Conservation (phyloP, 2,329 filamentous ascomycete species). For the Alternaria sp. region DNA sequence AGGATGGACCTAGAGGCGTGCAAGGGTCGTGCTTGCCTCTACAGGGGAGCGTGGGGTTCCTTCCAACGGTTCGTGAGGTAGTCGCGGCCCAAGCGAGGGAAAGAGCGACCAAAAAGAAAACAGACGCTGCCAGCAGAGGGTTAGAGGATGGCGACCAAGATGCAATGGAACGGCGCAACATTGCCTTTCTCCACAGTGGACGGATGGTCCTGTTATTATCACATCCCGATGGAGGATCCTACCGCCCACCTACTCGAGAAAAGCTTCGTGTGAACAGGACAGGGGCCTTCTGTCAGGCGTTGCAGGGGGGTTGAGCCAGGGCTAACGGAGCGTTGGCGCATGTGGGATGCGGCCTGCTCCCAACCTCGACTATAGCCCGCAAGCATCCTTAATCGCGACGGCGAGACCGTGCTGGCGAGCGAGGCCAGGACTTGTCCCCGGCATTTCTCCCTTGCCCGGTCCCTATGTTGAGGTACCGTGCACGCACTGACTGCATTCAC, state of each 20-base stretch:
- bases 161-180: neutral
- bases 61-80: conserved; percentile 40
- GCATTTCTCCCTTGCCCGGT: conserved; percentile 21
- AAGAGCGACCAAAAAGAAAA: conserved; percentile 26
- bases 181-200: conserved; percentile 1
- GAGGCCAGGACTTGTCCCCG: conserved; percentile 25
- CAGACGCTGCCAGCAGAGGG: conserved; percentile 7
- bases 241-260: conserved; percentile 19
- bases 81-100: conserved; percentile 36
- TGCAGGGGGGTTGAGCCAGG: conserved; percentile 29
- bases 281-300: conserved; percentile 28
- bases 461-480: conserved; percentile 16
- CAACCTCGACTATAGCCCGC: conserved; percentile 16
- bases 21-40: conserved; percentile 44
- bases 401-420: conserved; percentile 24
- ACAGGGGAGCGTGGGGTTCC: conserved; percentile 33
- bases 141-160: neutral
- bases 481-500: conserved; percentile 16
- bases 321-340: conserved; percentile 33
- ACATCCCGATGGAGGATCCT: conserved; percentile 21
- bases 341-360: conserved; percentile 23
- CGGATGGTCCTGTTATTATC: conserved; percentile 23
- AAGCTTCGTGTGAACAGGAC: conserved; percentile 24
- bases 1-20: conserved; percentile 30
- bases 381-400: conserved; percentile 32